Conservation (phyloP, 371 early-diverging fungal species). For the Mortierella sp. region DNA sequence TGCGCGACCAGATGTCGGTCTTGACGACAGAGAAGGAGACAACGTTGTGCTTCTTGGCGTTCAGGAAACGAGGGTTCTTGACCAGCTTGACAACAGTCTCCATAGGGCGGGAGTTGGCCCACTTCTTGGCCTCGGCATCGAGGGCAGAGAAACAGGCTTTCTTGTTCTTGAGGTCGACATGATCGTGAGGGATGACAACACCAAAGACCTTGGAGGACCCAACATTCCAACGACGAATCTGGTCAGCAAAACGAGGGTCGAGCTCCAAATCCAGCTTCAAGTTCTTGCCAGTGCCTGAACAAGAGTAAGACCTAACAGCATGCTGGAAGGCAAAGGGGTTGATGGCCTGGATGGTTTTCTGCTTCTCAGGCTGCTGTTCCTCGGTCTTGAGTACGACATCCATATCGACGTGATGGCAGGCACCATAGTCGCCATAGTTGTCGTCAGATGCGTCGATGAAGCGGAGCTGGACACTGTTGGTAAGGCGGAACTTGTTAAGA, state of each 20-base stretch:
- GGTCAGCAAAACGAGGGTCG: constrained; percentile 20
- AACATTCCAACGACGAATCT: constrained; percentile 28
- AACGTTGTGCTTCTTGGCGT: constrained; percentile 14
- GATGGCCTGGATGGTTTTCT: constrained; percentile 24
- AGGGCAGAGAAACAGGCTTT: constrained; percentile 20
- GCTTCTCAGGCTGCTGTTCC: constrained; percentile 9
- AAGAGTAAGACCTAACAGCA: constrained; percentile 30
- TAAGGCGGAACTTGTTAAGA: constrained; percentile 19
- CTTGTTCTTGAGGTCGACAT: constrained; percentile 40
- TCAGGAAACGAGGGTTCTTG: constrained; percentile 25
- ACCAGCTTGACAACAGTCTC: constrained; percentile 46
- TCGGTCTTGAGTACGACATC: constrained; percentile 36
- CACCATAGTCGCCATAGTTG: constrained; percentile 15
- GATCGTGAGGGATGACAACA: constrained; percentile 38
- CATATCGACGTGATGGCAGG: constrained; percentile 43
- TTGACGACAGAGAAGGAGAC: constrained; percentile 18
- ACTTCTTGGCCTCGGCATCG: constrained; percentile 16
- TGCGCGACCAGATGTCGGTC: constrained; percentile 36
- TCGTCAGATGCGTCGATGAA: constrained; percentile 25
- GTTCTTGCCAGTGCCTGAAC: constrained; percentile 8
- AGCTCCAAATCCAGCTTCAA: constrained; percentile 25
- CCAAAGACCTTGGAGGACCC: constrained; percentile 19
- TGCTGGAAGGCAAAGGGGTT: constrained; percentile 43
- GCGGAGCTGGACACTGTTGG: constrained; percentile 27
- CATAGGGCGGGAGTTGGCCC: constrained; percentile 10